These are phyloP conservation scores for Kluyveromyces wickerhamii DNA, from an alignment of 805 yeast genomes.

Conservation along the genomic window DNA sequence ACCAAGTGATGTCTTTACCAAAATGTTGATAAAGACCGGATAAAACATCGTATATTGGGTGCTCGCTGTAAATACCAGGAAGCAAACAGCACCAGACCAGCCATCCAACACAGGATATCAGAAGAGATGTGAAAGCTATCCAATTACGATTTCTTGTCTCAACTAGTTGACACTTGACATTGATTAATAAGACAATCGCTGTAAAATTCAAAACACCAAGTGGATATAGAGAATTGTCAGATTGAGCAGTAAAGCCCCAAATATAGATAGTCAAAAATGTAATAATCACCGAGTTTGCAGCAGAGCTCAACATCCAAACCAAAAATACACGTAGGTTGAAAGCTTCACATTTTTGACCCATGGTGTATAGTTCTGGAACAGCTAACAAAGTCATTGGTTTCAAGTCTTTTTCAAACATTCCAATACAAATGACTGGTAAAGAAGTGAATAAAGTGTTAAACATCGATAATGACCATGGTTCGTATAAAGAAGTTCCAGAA, in stretches of 20 bases:
- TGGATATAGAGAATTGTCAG: conserved; percentile 75
- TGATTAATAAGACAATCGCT: conserved; percentile 62
- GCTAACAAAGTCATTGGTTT: conserved; percentile 82
- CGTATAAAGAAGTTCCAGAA: conserved; percentile 90
- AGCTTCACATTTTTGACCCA: conserved; percentile 65
- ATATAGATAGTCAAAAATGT: conserved; percentile 58
- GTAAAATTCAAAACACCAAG: conserved; percentile 71
- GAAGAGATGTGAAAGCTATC: conserved; percentile 55
- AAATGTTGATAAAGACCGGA: conserved; percentile 62
- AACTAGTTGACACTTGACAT: conserved; percentile 67
- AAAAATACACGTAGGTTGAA: conserved; percentile 66
- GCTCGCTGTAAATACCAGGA: conserved; percentile 53
- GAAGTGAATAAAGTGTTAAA: conserved; percentile 94
- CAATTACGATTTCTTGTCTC: conserved; percentile 74
- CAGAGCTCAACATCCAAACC: conserved; percentile 72
- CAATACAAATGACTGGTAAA: conserved; percentile 81
- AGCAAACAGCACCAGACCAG: conserved; percentile 73
- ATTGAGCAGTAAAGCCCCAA: conserved; percentile 63
- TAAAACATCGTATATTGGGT: conserved; percentile 57
- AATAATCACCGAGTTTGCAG: conserved; percentile 60
- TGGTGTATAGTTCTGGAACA: conserved; percentile 79
- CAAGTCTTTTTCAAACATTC: conserved; percentile 92
- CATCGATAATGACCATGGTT: conserved; percentile 95
- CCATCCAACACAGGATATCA: conserved; percentile 79
- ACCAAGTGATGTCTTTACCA: conserved; percentile 78